Conservation (phyloP, 768 basidiomycete species). For the Multifurca ochricompacta region DNA sequence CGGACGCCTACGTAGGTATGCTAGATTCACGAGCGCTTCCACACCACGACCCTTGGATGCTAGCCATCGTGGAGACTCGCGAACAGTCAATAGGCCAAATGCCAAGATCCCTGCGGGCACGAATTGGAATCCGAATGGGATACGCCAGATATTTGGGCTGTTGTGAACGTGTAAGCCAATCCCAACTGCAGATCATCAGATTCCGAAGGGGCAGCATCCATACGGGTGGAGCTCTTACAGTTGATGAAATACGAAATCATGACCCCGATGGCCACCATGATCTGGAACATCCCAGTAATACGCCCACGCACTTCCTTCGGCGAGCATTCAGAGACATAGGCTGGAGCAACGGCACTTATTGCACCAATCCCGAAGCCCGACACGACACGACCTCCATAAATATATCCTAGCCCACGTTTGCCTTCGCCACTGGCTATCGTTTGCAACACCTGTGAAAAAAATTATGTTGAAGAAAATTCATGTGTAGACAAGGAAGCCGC, state of each 20-base stretch:
- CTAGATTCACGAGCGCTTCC: conserved; percentile 51
- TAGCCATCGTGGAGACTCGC: conserved; percentile 75
- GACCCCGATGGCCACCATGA: conserved; percentile 79
- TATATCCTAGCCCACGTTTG: conserved; percentile 51
- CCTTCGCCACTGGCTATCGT: conserved; percentile 54
- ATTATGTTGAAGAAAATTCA: neutral
- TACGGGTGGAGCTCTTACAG: conserved; percentile 38
- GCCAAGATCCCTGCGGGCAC: conserved; percentile 68
- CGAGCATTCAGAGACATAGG: conserved; percentile 80
- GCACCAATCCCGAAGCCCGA: conserved; percentile 77
- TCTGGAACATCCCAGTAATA: conserved; percentile 81
- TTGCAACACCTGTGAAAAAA: conserved; percentile 47
- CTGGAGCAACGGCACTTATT: conserved; percentile 77
- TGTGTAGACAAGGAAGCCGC: neutral
- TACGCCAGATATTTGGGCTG: conserved; percentile 51
- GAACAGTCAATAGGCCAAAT: conserved; percentile 54
- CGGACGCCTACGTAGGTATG: conserved; percentile 49
- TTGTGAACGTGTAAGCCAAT: conserved; percentile 45
- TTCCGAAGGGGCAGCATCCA: neutral
- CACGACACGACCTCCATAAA: conserved; percentile 76
- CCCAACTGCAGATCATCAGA: conserved; percentile 38
- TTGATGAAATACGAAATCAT: conserved; percentile 83
- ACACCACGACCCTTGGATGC: conserved; percentile 51
- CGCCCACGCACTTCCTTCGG: conserved; percentile 83
- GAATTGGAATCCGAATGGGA: conserved; percentile 69